Base-by-base conservation (phyloP, 2,329 filamentous ascomycete genomes). In the Epichloe elymi region DNA sequence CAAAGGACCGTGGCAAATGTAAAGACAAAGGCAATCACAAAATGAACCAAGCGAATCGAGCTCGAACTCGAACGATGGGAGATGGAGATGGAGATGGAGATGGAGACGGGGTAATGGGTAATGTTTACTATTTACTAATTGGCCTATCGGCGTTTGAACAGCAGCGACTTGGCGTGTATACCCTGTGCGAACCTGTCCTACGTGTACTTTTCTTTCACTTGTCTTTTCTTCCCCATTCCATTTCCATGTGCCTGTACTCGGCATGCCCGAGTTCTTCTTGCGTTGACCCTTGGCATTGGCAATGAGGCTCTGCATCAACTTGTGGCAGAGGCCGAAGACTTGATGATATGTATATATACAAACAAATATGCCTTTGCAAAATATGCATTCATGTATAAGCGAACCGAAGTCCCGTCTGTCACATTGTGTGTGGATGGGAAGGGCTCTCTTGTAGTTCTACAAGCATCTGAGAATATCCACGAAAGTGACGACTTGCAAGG, bases 1-100 rank as follows among this genome's bases (percentile, higher is more conserved):
- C 3, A 58, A 65, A 40, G 66, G 66, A 0, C 60, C 63, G 3
- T 45, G 67, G 43, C 50, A 56, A 8, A 30, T 56, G 19, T 52
- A 15, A 36, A 19, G 6, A n/a, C 2, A 30, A 30, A 3, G 7
- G 26, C 8, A 12, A 30, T n/a, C 44, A 2, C n/a, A 23, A 23
- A 30, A 4, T 30, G 30, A 11, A 11, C 30, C 30, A 30, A 11
- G 8, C 30, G 1, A 30, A 0, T 30, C 30, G 30, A 30, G 11
- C 8, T 30, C 26, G 23, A 8, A 26, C 26, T 11, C 30, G 30
- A 30, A 30, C 8, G 10, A 30, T 30, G 26, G 26, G 30, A 19
- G 8, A 26, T n/a, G 19, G 5, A 38, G 3, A 20, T 20, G 23
- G 6, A 19, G 2, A 23, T 15, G 39, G 3, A 38, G 2, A 38